A percentile compares a stretch with the other conserved stretches of the same genome.
phyloP scores from a whole-genome alignment of 2,329 filamentous ascomycete species.

The Neocucurbitaria cava region DNA sequence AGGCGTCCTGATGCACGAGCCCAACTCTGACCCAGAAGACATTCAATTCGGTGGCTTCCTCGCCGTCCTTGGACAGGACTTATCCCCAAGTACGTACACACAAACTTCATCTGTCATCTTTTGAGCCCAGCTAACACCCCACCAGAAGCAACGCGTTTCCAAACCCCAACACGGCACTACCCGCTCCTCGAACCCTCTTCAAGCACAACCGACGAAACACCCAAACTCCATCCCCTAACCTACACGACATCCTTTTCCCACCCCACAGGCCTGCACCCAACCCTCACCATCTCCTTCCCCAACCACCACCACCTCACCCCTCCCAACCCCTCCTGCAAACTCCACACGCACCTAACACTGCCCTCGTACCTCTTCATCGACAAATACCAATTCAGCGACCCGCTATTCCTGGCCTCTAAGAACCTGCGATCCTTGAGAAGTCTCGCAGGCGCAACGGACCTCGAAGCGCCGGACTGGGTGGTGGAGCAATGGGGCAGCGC shows the following conservation, averaged over 20 bases:
- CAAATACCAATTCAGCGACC: conserved; percentile 80
- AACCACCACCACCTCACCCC: conserved; percentile 55
- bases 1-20: conserved; percentile 75
- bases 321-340: conserved; percentile 63
- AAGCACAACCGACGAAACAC: conserved; percentile 23
- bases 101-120: background rate
- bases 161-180: conserved; percentile 84
- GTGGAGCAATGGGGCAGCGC: conserved; percentile 79
- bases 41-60: conserved; percentile 80
- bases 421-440: conserved; percentile 74
- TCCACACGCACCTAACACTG: conserved; percentile 83
- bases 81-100: conserved; percentile 63
- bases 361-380: conserved; percentile 85
- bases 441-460: conserved; percentile 78
- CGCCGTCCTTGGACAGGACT: conserved; percentile 77
- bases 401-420: conserved; percentile 80
- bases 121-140: conserved; percentile 1
- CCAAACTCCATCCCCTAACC: conserved; percentile 57
- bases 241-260: conserved; percentile 71
- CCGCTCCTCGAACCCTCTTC: conserved; percentile 47
- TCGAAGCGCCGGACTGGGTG: conserved; percentile 88
- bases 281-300: conserved; percentile 73
- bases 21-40: conserved; percentile 72
- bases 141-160: conserved; percentile 76
- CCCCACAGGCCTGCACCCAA: conserved; percentile 85